Evolutionary conservation across 2,329 filamentous ascomycete genomes (phyloP), one percentile per base, ranked within the genome.

Genomic region (Penicillium sp.): DNA sequence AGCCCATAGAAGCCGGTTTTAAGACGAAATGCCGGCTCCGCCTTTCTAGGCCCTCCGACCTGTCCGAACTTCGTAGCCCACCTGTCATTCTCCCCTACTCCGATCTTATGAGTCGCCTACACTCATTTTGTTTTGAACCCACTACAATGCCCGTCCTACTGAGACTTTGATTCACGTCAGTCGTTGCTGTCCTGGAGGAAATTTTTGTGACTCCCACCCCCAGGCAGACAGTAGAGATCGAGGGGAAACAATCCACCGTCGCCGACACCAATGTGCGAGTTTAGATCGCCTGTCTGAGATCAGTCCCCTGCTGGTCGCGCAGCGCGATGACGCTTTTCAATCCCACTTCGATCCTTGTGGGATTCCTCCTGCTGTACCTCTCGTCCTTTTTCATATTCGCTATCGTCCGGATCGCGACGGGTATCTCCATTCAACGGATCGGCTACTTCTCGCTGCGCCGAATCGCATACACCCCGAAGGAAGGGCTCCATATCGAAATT

Each of bases 311-410:
- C 66, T 71, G 66, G 65, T 69, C 67, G 67, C 67, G 60, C 64
- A 55, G 51, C 59, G 72, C 63, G 58, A 80, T 80, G 78, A 72
- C 75, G 54, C 67, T 79, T 54, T 72, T 78, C 60, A 79, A 73
- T 59, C 88, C 88, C 65, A 90, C 93, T 63, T 96, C 96, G 72
- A 78, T 97, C 61, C 85, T 96, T 67, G 93, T 93, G 72, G 81
- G 96, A 64, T 67, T 92, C 71, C 86, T 97, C 65, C 83, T 97
- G 60, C 79, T 90, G 58, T 99, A 97, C 77, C 83, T 99, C 42
- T 88, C 86, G 58, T 92, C 93, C 58, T 99, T 99, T 70, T 87
- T 99, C 56, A 74, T 97, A 55, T 96, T 99, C 73, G 94, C 94
- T 67, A 83, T 97, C 64, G 77, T 99, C 60, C 91, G 94, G 63